Evolutionary conservation across 106 monocot species (phyloP).

Genomic region (Alisma plantagoaquatica): DNA sequence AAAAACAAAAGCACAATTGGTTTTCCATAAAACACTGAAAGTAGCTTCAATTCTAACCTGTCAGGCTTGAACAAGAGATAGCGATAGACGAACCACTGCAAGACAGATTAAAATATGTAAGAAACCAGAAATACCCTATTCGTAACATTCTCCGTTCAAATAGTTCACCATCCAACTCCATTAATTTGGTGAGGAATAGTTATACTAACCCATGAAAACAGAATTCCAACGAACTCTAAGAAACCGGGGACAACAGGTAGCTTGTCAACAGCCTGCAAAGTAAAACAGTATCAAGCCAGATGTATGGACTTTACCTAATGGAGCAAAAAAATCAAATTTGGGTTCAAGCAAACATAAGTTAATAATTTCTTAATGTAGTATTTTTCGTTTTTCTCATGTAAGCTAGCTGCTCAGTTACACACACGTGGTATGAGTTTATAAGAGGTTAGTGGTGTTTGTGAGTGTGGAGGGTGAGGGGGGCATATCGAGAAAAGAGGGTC

Average conservation of each 20-base stretch:
- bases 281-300: background rate
- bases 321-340: background rate
- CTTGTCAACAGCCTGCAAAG: constrained; percentile 69
- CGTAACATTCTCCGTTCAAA: background rate
- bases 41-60: constrained; percentile 34
- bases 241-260: constrained; percentile 56
- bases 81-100: constrained; percentile 81
- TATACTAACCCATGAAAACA: constrained; percentile 65
- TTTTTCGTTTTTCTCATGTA: no score
- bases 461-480: no score
- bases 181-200: background rate
- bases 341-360: no score
- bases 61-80: constrained; percentile 93
- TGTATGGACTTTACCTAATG: background rate
- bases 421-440: no score
- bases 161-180: no score
- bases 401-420: no score
- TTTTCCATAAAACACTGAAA: no score
- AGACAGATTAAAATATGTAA: background rate
- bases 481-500: no score
- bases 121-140: no score
- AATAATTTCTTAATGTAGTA: no score
- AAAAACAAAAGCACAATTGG: no score
- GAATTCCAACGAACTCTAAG: constrained; percentile 71
- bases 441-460: no score